Evolutionary conservation across 2,329 filamentous ascomycete species (phyloP).

Genomic region (Nemania abortiva): DNA sequence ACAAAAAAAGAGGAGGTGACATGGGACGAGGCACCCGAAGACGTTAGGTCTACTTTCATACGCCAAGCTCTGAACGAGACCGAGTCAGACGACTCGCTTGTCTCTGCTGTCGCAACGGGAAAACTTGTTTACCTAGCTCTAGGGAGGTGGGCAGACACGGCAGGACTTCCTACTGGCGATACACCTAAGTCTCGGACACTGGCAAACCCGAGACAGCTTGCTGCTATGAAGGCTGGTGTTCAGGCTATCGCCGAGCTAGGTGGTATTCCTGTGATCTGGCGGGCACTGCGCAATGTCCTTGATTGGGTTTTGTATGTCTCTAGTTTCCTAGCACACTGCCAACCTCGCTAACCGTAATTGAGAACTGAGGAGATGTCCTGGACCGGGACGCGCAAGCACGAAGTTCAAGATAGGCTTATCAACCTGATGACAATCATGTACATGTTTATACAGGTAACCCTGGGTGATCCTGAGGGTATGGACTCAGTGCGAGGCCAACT

Average conservation of each 20-base stretch:
- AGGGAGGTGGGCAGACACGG: slow-evolving; percentile 78
- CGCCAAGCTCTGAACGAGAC: slow-evolving; percentile 61
- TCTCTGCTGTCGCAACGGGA: slow-evolving; percentile 66
- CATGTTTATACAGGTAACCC: slow-evolving; percentile 67
- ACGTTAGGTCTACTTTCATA: slow-evolving; percentile 69
- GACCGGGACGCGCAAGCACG: slow-evolving; percentile 58
- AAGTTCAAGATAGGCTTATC: slow-evolving; percentile 70
- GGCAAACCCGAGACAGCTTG: slow-evolving; percentile 68
- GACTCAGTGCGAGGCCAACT: slow-evolving; percentile 62
- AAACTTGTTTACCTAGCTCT: slow-evolving; percentile 72
- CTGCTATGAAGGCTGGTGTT: slow-evolving; percentile 68
- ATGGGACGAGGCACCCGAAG: slow-evolving; percentile 75
- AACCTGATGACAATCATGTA: slow-evolving; percentile 75
- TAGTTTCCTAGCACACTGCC: slow-evolving; percentile 31
- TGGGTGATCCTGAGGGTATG: slow-evolving; percentile 65
- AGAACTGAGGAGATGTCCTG: slow-evolving; percentile 63
- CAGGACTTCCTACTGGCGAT: slow-evolving; percentile 59
- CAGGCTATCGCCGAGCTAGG: slow-evolving; percentile 63
- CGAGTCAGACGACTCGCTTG: slow-evolving; percentile 60
- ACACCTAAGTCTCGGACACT: slow-evolving; percentile 61
- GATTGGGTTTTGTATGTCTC: slow-evolving; percentile 64
- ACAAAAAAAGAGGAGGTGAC: slow-evolving; percentile 59
- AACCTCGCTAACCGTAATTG: slow-evolving; percentile 48
- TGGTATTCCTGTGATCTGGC: slow-evolving; percentile 65
- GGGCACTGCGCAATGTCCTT: slow-evolving; percentile 62